phyloP scores from a whole-genome alignment of 441 rosid genomes.

The Macaranga tanarius region DNA sequence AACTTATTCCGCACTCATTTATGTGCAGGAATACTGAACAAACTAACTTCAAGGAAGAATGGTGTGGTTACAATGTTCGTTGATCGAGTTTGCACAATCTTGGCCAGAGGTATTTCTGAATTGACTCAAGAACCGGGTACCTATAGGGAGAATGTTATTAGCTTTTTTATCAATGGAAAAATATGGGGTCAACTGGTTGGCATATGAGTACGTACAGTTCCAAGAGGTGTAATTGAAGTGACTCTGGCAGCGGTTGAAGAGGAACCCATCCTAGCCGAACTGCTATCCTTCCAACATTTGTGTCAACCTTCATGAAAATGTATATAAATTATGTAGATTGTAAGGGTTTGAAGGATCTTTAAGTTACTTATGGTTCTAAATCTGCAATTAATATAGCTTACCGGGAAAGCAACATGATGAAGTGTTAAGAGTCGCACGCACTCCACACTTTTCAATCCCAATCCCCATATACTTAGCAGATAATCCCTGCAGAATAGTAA shows the following conservation, averaged over 20 bases:
- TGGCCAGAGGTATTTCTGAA: conserved; percentile 98
- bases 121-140: conserved; percentile 88
- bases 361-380: conserved; percentile 12
- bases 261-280: conserved; percentile 99
- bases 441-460: conserved; percentile 98
- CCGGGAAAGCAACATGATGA: conserved; percentile 96
- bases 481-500: conserved; percentile 64
- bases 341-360: conserved; percentile 17
- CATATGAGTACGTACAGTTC: conserved; percentile 66
- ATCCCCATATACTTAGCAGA: conserved; percentile 77
- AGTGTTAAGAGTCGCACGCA: conserved; percentile 96
- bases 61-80: conserved; percentile 64
- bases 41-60: conserved; percentile 26
- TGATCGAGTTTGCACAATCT: conserved; percentile 97
- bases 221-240: conserved; percentile 90
- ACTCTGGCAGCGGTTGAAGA: conserved; percentile 91
- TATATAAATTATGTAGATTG: conserved; percentile 17
- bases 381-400: conserved; percentile 42
- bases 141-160: conserved; percentile 44
- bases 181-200: conserved; percentile 12
- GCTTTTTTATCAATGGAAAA: conserved; percentile 18
- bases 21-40: conserved; percentile 8
- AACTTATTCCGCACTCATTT: conserved; percentile 5
- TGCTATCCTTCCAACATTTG: conserved; percentile 97
- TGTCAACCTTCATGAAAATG: conserved; percentile 74